Conservation (phyloP, 2,329 filamentous ascomycete genomes). For the Triangularia setosa region DNA sequence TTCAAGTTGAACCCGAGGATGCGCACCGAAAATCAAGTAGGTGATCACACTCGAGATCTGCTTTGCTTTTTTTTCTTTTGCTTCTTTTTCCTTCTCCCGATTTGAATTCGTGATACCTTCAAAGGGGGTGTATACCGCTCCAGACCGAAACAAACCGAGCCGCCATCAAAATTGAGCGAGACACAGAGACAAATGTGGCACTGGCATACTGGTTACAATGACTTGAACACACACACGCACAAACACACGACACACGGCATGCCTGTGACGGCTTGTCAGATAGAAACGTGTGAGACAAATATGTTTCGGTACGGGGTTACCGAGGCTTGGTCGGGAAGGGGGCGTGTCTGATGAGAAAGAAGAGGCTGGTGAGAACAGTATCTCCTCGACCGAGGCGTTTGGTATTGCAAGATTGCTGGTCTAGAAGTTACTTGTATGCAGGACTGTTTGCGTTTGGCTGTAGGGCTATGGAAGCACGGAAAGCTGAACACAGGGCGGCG, state of each 20-base stretch:
- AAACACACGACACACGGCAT: not conserved
- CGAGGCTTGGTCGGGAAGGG: not conserved
- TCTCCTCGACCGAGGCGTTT: not conserved
- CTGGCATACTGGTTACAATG: not conserved
- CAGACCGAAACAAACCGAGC: not conserved
- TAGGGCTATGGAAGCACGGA: not conserved
- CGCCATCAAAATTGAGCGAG: not conserved
- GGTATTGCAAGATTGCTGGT: not conserved
- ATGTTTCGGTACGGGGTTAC: not conserved
- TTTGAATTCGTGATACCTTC: not conserved
- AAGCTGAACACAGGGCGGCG: not conserved
- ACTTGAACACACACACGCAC: not conserved
- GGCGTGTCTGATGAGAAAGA: not conserved
- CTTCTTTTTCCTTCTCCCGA: not conserved
- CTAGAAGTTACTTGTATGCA: not conserved
- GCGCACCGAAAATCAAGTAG: not conserved
- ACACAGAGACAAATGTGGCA: not conserved
- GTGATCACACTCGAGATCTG: not conserved
- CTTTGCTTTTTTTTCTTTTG: not conserved
- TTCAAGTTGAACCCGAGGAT: not conserved
- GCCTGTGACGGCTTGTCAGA: not conserved
- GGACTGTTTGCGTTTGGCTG: not conserved
- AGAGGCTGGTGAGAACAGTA: not conserved
- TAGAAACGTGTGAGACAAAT: not conserved
- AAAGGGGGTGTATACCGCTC: not conserved